A percentile compares a stretch with the other conserved stretches of the same genome.
Evolutionary conservation across 441 rosid genomes (phyloP).

Genomic region (Adansonia madagascariensis): DNA sequence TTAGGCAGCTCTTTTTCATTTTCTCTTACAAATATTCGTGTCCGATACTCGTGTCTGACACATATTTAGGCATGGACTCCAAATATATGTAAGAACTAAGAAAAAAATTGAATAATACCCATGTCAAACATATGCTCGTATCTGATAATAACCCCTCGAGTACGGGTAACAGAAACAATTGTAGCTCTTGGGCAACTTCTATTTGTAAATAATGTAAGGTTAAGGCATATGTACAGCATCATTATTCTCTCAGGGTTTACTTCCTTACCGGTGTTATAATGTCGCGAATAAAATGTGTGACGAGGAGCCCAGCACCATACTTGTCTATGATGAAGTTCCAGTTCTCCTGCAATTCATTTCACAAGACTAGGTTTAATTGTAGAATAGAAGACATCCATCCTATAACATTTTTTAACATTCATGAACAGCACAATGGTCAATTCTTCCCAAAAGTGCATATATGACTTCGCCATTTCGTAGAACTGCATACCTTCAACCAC

Average conservation of each 20-base stretch:
- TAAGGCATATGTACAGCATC: neutral
- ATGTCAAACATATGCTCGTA: neutral
- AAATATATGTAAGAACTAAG: neutral
- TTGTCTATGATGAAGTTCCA: conserved; percentile 72
- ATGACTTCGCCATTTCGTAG: no score
- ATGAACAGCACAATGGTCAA: neutral
- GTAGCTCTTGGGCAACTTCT: neutral
- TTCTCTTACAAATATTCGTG: neutral
- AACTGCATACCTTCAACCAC: conserved; percentile 60
- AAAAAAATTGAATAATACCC: neutral
- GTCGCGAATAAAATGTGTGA: conserved; percentile 67
- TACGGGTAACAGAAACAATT: neutral
- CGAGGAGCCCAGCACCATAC: conserved; percentile 67
- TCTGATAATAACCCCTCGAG: neutral
- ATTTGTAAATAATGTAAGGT: neutral
- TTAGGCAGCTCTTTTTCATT: neutral
- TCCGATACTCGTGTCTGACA: neutral
- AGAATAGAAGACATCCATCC: neutral
- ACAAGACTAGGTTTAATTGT: neutral
- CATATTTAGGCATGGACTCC: neutral
- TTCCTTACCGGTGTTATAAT: conserved; percentile 74
- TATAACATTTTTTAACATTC: neutral
- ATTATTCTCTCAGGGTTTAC: neutral
- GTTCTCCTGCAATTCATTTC: conserved; percentile 51
- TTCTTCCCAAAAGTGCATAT: no score